Evolutionary conservation across 176 grass and related monocot genomes (phyloP).

Genomic region (Aegilops speltoides): DNA sequence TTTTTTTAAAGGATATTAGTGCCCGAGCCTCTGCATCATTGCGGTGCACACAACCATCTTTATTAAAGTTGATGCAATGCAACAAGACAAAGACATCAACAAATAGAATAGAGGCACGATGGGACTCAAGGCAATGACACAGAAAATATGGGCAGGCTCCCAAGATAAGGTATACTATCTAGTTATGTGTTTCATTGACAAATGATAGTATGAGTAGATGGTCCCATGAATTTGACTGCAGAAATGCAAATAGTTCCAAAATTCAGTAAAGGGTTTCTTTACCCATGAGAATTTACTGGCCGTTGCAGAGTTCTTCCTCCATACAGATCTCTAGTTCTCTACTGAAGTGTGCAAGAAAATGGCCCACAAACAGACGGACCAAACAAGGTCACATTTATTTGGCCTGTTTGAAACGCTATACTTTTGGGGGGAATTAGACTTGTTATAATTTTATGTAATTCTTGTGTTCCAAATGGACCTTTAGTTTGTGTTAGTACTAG

Average conservation of each 20-base stretch:
- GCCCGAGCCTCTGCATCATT: too few species aligned
- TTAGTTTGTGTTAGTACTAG: not conserved
- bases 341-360: not conserved
- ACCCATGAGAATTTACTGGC: not conserved
- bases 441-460: too few species aligned
- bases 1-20: not conserved
- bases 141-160: constrained; percentile 20
- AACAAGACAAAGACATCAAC: too few species aligned
- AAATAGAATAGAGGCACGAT: too few species aligned
- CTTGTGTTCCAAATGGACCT: too few species aligned
- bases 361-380: not conserved
- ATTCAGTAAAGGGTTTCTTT: constrained; percentile 6
- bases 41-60: not conserved
- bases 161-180: constrained; percentile 32
- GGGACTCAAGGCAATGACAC: not conserved
- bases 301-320: not conserved
- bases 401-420: too few species aligned
- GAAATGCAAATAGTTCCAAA: constrained; percentile 33
- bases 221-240: constrained; percentile 40
- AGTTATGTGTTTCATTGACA: constrained; percentile 17
- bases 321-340: not conserved
- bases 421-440: too few species aligned
- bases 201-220: constrained; percentile 28
- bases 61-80: too few species aligned
- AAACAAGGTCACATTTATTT: not conserved